Percentiles rank a stretch among this genome's conserved stretches.
phyloP scores from a whole-genome alignment of 805 yeast species.

The Saccharomyces cerevisiae region DNA sequence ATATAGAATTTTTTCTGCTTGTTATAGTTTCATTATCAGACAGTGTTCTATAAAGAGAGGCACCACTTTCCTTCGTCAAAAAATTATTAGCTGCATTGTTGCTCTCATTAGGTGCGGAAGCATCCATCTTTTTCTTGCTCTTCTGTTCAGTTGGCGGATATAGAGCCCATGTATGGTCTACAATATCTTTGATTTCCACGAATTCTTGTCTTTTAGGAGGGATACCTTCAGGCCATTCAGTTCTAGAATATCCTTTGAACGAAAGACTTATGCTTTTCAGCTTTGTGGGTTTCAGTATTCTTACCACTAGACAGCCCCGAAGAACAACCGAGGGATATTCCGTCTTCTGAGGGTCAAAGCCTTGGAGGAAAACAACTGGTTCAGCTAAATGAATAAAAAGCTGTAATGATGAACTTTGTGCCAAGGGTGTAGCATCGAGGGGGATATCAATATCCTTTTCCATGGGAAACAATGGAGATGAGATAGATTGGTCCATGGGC shows the following conservation, averaged over 20 bases:
- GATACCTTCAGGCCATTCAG: slow-evolving; percentile 98
- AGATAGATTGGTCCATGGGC: slow-evolving; percentile 18
- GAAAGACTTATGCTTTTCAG: slow-evolving; percentile 54
- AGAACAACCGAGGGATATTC: slow-evolving; percentile 69
- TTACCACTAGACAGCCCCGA: slow-evolving; percentile 67
- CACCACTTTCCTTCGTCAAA: slow-evolving; percentile 17
- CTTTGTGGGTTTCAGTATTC: slow-evolving; percentile 64
- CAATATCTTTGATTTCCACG: slow-evolving; percentile 54
- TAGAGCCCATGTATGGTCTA: slow-evolving; percentile 88
- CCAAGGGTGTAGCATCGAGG: slow-evolving; percentile 38
- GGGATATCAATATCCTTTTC: slow-evolving; percentile 43
- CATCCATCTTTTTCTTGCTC: slow-evolving; percentile 4
- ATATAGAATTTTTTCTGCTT: slow-evolving; percentile 2
- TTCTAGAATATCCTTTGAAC: slow-evolving; percentile 61
- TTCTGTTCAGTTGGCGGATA: slow-evolving; percentile 47
- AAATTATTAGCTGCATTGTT: slow-evolving; percentile 8
- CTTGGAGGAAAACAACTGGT: slow-evolving; percentile 70
- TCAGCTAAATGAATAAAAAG: slow-evolving; percentile 74
- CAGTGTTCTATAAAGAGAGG: slow-evolving; percentile 21
- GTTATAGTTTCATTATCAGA: slow-evolving; percentile 1
- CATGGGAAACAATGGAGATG: slow-evolving; percentile 43
- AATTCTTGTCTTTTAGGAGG: slow-evolving; percentile 76
- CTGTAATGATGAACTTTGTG: slow-evolving; percentile 57
- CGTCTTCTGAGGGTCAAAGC: slow-evolving; percentile 59
- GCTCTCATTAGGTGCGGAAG: slow-evolving; percentile 1